Evolutionary conservation across 495 filamentous ascomycete species (phyloP).

Genomic region (Elasticomyces elasticus): DNA sequence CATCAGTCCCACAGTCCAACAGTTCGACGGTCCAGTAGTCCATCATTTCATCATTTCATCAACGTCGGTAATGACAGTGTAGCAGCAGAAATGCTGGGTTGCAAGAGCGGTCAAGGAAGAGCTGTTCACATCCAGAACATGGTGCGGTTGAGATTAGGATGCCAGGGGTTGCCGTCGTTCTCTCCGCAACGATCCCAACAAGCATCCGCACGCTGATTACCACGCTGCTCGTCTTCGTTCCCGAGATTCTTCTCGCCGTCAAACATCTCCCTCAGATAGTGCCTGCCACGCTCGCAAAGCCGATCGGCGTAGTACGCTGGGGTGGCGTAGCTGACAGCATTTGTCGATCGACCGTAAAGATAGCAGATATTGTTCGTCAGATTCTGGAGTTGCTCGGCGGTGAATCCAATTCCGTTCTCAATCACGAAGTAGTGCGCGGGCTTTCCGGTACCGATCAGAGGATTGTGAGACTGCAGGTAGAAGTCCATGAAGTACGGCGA

Average conservation of each 20-base stretch:
- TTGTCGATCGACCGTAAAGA: constrained; percentile 28
- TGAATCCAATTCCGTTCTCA: constrained; percentile 13
- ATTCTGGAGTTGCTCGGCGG: constrained; percentile 5
- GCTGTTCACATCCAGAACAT: constrained; percentile 19
- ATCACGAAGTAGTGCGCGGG: constrained; percentile 24
- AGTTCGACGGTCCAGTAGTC: no score
- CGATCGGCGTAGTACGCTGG: constrained; percentile 35
- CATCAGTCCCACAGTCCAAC: no score
- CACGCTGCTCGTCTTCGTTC: background rate
- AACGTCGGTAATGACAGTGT: constrained; percentile 5
- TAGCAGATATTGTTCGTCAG: constrained; percentile 30
- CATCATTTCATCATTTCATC: no score
- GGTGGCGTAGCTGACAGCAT: constrained; percentile 27
- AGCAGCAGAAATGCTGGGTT: background rate
- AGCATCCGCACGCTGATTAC: background rate
- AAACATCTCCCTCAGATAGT: no score
- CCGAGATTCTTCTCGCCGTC: no score
- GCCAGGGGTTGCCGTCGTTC: no score
- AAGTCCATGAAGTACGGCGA: constrained; percentile 16
- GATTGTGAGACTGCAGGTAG: constrained; percentile 23
- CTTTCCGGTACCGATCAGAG: constrained; percentile 19
- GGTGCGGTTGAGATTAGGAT: constrained; percentile 4
- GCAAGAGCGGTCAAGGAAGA: background rate
- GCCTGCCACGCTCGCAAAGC: constrained; percentile 28
- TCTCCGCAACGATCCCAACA: background rate